Evolutionary conservation across 129 eudicot genomes (phyloP), one percentile per base, ranked within the genome.

Genomic region (Lactuca saligna): DNA sequence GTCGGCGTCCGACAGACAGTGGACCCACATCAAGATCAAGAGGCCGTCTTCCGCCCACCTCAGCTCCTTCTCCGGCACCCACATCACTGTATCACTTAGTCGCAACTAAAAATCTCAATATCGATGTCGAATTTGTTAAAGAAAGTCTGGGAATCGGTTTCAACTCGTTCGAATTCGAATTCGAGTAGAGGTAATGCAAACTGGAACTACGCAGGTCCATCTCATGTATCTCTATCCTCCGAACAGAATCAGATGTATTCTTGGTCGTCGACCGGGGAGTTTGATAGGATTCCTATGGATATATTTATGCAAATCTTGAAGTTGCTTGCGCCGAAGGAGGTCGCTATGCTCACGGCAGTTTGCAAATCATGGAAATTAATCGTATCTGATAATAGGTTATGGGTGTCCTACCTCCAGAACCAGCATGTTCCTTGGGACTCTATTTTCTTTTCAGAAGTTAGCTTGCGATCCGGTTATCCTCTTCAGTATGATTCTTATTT

Each of bases 231-330:
- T 17, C 72, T 65, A 8, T 73, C 69, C 13, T 25, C 29, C 69
- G 70, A 49, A 29, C 71, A 68, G 82, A 50, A 54, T 75, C 77
- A 48, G 49, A 42, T 38, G 31, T 15, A 62, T 14, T 17, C 73
- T 4, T 25, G 29, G 29, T 79, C 86, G 0, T 85, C 81, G 41
- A 82, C 86, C 10, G 97, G 95, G 0, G 87, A 75, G 5, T 85
- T 90, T 37, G 95, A 87, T 78, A 78, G 82, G 56, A 80, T 87
- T 58, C 97, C 97, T n/a, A 3, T 78, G 3, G 97, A 90, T 56
- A 74, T 90, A 1, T 73, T 90, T n/a, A 39, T 77, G 61, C 81
- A 72, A 32, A 90, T 90, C 56, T 59, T 90, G 13, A 82, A 74
- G 51, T 25, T 82, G 9, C 72, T 90, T 4, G 89, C 78, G 0